Base-by-base conservation (phyloP, 495 filamentous ascomycete species). In the Penicillium tannophilum region DNA sequence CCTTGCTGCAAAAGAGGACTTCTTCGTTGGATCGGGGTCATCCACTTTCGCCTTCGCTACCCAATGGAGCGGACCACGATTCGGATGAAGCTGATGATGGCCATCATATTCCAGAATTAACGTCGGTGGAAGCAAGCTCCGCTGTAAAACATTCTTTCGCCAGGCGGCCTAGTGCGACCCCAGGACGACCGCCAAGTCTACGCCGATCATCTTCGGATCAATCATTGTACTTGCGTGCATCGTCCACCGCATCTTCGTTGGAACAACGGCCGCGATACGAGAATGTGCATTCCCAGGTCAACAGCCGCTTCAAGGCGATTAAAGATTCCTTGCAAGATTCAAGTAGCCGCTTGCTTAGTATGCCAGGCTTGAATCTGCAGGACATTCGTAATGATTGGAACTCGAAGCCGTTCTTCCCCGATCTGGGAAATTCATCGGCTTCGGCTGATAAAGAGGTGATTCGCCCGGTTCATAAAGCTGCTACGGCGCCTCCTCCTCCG, bases 231-330 rank as follows among this genome's bases (percentile, higher is more conserved):
- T 72, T 84, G 51, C 69, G 76, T 28, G 76, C 84, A 1, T 78
- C 90, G 1, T 96, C 92, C 0, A 79, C 84, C 8, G 87, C 87
- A 0, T 92, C 92, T 0, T 95, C 93, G 1, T 76, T 95, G 6
- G 93, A 93, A 2, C 91, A 97, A 64, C 91, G 94, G 60, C 82
- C 85, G n/a, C 84, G 88, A 45, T 98, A 93, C 71, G 82, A 88
- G 51, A 79, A 93, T 73, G 84, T 95, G 7, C 84, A 87, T 46
- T 72, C 77, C 11, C 86, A 90, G 66, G 87, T 91, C 54, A 98
- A 97, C 63, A 90, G 89, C 56, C 83, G 93, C 30, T 76, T 94
- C 63, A 96, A 96, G 74, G 93, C 93, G 3, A 94, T 98, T 71
- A 88, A 86, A 64, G 93, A 98, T 67, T 95, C 86, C 69, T 84